phyloP scores from a whole-genome alignment of 2,329 filamentous ascomycete species.

The Penicillium capsulatum region DNA sequence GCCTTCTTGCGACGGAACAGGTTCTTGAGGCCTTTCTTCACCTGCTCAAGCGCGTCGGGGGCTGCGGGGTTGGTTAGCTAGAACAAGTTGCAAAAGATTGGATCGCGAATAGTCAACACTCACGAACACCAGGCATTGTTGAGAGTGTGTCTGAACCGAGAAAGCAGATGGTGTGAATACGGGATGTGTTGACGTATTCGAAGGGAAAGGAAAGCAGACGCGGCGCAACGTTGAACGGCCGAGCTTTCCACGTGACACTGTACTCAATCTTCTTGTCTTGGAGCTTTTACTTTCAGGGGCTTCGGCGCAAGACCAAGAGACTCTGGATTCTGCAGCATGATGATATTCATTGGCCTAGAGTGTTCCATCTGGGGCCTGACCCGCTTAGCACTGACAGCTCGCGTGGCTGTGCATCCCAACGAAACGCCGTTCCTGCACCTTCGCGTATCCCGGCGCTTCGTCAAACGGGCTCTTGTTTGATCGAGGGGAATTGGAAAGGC shows the following conservation, averaged over 20 bases:
- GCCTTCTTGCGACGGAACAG: conserved; percentile 32
- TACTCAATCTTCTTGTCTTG: too few relatives aligned
- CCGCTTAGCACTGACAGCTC: conserved; percentile 11
- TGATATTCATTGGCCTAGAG: not conserved
- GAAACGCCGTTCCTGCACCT: conserved; percentile 2
- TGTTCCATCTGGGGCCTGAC: conserved; percentile 5
- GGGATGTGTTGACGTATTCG: not conserved
- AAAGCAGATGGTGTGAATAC: not conserved
- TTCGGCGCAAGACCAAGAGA: conserved; percentile 1
- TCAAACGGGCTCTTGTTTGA: too few relatives aligned
- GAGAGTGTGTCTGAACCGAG: not conserved
- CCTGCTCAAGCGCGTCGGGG: conserved; percentile 29
- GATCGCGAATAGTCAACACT: conserved; percentile 13
- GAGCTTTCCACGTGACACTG: too few relatives aligned
- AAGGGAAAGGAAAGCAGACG: too few relatives aligned
- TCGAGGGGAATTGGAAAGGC: too few relatives aligned
- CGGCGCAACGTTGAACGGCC: too few relatives aligned
- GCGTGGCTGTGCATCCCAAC: conserved; percentile 8
- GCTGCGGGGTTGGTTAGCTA: conserved; percentile 16
- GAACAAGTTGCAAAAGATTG: too few relatives aligned
- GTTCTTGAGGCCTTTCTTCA: conserved; percentile 33
- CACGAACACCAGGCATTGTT: conserved; percentile 35
- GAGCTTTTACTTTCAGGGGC: conserved; percentile 2
- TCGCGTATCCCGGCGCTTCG: too few relatives aligned
- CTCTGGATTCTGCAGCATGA: not conserved